These are phyloP conservation scores for Antitrichia curtipendula DNA, from an alignment of 225 moss, liverwort and hornwort species.

Conservation along the genomic window DNA sequence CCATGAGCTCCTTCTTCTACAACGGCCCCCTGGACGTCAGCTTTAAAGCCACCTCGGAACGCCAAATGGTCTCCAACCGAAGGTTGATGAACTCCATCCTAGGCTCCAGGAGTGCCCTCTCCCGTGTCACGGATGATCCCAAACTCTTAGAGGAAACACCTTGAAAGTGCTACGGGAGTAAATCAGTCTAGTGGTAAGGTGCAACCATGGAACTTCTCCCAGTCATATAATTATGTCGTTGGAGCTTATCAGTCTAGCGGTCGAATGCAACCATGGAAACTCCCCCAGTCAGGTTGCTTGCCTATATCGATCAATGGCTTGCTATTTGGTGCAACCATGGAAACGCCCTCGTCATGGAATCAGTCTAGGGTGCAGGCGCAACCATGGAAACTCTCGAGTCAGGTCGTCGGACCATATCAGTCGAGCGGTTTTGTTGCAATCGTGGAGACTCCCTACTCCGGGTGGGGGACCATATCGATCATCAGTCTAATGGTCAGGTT, in stretches of 20 bases:
- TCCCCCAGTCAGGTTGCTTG: neutral
- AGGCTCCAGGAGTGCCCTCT: neutral
- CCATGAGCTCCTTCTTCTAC: conserved; percentile 47
- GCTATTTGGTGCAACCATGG: neutral
- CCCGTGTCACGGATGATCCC: conserved; percentile 14
- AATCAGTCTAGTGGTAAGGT: neutral
- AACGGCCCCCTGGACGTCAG: conserved; percentile 20
- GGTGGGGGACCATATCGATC: neutral
- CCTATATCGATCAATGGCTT: neutral
- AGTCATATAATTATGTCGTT: no score
- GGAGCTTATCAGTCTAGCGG: neutral
- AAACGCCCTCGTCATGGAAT: neutral
- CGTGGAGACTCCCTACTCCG: no score
- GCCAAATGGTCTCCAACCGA: conserved; percentile 10
- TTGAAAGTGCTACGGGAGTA: neutral
- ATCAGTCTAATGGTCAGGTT: neutral
- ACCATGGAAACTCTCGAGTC: neutral
- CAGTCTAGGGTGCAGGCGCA: neutral
- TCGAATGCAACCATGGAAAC: neutral
- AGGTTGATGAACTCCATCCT: conserved; percentile 24
- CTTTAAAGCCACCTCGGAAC: conserved; percentile 27
- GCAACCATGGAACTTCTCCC: neutral
- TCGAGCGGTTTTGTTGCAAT: neutral
- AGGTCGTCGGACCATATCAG: neutral
- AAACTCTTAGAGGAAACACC: conserved; percentile 15